phyloP scores from a whole-genome alignment of 2,329 filamentous ascomycete species.

The Taxawa tesnikishii region DNA sequence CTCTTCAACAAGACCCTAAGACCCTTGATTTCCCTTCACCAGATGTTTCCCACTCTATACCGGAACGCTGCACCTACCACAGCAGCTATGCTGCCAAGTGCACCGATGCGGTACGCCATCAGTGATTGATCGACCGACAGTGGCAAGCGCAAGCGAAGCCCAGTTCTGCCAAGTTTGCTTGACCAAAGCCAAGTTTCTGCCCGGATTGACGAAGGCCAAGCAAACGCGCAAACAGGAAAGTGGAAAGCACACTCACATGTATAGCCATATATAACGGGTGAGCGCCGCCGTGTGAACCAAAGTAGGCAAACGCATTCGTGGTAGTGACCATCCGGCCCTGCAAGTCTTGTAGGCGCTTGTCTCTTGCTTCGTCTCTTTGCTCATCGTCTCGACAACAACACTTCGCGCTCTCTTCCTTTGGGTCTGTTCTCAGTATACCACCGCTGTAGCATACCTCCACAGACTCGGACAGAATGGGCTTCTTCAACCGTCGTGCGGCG shows the following conservation, averaged over 20 bases:
- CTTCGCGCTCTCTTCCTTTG: not conserved
- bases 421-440: not conserved
- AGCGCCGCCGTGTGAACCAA: too few relatives aligned
- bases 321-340: too few relatives aligned
- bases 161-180: not conserved
- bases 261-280: too few relatives aligned
- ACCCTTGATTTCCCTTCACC: not conserved
- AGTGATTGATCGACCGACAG: too few relatives aligned
- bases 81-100: not conserved
- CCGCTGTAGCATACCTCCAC: not conserved
- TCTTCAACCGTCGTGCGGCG: conserved; percentile 24
- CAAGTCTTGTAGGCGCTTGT: too few relatives aligned
- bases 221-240: too few relatives aligned
- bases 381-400: not conserved
- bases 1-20: not conserved
- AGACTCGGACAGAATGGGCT: conserved; percentile 18
- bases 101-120: too few relatives aligned
- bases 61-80: not conserved
- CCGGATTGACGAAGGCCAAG: too few relatives aligned
- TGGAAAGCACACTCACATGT: too few relatives aligned
- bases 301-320: too few relatives aligned
- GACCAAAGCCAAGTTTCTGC: not conserved
- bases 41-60: not conserved
- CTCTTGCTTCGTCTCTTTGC: not conserved
- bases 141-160: too few relatives aligned